Conservation (phyloP, 1,284 basidiomycete species). For the Melampsora abietis-canadensis region DNA sequence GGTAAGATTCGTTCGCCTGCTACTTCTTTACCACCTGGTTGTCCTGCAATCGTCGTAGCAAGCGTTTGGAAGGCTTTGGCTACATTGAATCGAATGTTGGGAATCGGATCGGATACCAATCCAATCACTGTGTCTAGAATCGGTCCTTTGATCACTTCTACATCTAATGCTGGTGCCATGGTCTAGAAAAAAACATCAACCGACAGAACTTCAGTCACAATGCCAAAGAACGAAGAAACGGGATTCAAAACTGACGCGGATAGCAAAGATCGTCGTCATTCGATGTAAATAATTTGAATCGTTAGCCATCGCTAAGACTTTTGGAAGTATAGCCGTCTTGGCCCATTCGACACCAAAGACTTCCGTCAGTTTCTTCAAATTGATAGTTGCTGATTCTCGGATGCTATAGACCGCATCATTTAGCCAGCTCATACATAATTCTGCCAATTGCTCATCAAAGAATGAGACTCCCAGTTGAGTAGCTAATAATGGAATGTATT, state of each 20-base stretch:
- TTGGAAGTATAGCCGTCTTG: constrained; percentile 86
- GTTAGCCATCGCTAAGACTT: constrained; percentile 94
- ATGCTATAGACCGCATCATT: constrained; percentile 98
- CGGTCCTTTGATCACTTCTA: constrained; percentile 78
- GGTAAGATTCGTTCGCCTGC: constrained; percentile 73
- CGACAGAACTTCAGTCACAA: constrained; percentile 42
- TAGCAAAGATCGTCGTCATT: constrained; percentile 99
- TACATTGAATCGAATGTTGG: constrained; percentile 99
- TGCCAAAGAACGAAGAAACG: constrained; percentile 1
- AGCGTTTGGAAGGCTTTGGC: constrained; percentile 83
- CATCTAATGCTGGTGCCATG: constrained; percentile 85
- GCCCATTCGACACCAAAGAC: constrained; percentile 99
- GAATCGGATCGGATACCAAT: constrained; percentile 86
- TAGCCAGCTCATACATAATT: constrained; percentile 98
- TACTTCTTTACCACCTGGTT: constrained; percentile 71
- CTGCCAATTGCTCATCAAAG: constrained; percentile 95
- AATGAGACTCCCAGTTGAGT: constrained; percentile 94
- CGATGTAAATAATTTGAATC: constrained; percentile 97
- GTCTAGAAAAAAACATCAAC: constrained; percentile 61
- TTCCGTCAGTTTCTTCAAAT: constrained; percentile 94
- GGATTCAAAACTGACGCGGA: constrained; percentile 67
- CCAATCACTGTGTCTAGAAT: constrained; percentile 81
- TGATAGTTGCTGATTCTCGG: constrained; percentile 92
- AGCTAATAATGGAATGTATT: constrained; percentile 93
- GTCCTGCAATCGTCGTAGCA: constrained; percentile 65